These are phyloP conservation scores for Stipa capillata DNA, from an alignment of 176 grass and related monocot species.

Conservation along the genomic window DNA sequence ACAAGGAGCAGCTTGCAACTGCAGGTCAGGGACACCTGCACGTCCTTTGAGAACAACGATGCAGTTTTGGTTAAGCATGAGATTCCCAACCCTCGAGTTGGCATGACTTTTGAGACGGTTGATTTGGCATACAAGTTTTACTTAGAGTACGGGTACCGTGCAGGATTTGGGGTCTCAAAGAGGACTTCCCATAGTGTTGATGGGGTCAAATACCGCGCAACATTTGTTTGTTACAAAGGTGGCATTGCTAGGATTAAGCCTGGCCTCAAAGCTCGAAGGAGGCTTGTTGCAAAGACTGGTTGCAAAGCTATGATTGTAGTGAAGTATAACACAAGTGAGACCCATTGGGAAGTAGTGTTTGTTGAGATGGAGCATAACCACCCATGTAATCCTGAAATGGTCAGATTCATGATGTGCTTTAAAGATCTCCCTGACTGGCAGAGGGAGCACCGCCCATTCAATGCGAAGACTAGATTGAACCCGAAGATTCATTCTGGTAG, in stretches of 20 bases:
- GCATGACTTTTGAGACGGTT: conserved; percentile 75
- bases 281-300: conserved; percentile 74
- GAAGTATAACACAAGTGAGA: conserved; percentile 54
- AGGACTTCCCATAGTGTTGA: conserved; percentile 69
- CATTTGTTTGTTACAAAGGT: conserved; percentile 85
- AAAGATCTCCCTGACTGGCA: conserved; percentile 62
- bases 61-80: conserved; percentile 32
- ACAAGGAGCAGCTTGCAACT: conserved; percentile 25
- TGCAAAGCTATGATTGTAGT: conserved; percentile 91
- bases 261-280: conserved; percentile 71
- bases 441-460: conserved; percentile 65
- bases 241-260: conserved; percentile 84
- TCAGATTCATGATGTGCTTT: conserved; percentile 94
- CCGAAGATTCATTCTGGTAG: conserved; percentile 69
- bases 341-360: conserved; percentile 76
- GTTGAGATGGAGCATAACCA: conserved; percentile 85
- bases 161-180: conserved; percentile 80
- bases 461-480: conserved; percentile 67
- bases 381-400: conserved; percentile 87
- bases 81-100: conserved; percentile 37
- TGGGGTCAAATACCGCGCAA: conserved; percentile 71
- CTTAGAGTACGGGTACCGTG: conserved; percentile 68
- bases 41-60: conserved; percentile 28
- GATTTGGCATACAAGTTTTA: conserved; percentile 81
- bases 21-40: conserved; percentile 18